Conservation (phyloP, 129 eudicot genomes). For the Tagetes patula region DNA sequence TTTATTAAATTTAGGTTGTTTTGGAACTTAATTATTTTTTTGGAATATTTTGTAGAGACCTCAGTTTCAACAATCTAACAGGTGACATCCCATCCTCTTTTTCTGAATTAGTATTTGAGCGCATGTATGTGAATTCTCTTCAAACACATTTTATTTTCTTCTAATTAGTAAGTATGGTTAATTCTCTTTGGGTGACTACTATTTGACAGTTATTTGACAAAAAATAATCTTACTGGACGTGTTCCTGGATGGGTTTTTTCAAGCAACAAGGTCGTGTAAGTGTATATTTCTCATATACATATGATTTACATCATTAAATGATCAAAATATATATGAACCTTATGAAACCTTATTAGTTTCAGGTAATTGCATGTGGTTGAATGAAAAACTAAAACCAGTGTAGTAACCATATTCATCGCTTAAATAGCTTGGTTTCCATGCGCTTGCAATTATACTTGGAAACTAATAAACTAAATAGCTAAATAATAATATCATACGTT, state of each 20-base stretch:
- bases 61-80: constrained; percentile 67
- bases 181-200: constrained; percentile 19
- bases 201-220: constrained; percentile 58
- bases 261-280: constrained; percentile 61
- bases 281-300: background rate
- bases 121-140: constrained; percentile 49
- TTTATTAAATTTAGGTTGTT: background rate
- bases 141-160: constrained; percentile 7
- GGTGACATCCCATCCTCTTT: constrained; percentile 67
- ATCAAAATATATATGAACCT: background rate
- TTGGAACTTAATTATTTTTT: constrained; percentile 12
- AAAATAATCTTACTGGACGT: constrained; percentile 65
- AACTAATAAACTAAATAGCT: background rate
- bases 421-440: background rate
- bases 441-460: background rate
- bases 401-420: background rate
- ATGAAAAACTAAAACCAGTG: background rate
- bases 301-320: constrained; percentile 22
- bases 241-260: constrained; percentile 63
- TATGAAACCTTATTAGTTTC: too few relatives aligned
- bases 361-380: background rate
- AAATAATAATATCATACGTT: background rate
- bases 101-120: constrained; percentile 46
- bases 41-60: constrained; percentile 53
- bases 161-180: background rate